Conservation (phyloP, 2,329 filamentous ascomycete species). For the Apiospora pterosperma region DNA sequence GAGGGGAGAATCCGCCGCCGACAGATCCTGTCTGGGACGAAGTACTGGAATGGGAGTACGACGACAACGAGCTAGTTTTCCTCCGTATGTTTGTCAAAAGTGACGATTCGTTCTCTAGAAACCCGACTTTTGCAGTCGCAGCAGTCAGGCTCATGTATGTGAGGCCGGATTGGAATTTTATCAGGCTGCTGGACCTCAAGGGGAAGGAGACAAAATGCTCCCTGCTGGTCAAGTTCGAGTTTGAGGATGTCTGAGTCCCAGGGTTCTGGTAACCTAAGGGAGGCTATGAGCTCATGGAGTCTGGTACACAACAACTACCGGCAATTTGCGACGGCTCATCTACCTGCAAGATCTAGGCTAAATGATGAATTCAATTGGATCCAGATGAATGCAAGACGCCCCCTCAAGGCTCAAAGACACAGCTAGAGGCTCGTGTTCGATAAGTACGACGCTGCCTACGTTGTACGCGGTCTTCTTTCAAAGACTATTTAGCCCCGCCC, state of each 20-base stretch:
- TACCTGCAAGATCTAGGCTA: not conserved
- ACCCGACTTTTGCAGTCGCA: conserved; percentile 59
- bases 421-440: too few relatives aligned
- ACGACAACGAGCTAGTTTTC: conserved; percentile 64
- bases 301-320: not conserved
- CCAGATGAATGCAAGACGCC: not conserved
- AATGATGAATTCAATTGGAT: not conserved
- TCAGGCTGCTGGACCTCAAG: conserved; percentile 62
- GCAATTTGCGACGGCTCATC: not conserved
- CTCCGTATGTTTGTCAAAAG: conserved; percentile 64
- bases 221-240: conserved; percentile 58
- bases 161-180: conserved; percentile 55
- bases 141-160: conserved; percentile 59
- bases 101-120: conserved; percentile 59
- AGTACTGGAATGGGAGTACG: conserved; percentile 63
- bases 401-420: too few relatives aligned
- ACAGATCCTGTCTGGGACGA: conserved; percentile 67
- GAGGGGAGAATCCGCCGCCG: conserved; percentile 52
- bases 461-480: not conserved
- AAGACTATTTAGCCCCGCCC: not conserved
- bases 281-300: not conserved
- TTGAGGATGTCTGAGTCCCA: conserved; percentile 33
- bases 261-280: not conserved
- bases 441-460: too few relatives aligned
- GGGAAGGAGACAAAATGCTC: conserved; percentile 62